Conservation (phyloP, 2,329 filamentous ascomycete genomes). For the Scedosporium boydii region DNA sequence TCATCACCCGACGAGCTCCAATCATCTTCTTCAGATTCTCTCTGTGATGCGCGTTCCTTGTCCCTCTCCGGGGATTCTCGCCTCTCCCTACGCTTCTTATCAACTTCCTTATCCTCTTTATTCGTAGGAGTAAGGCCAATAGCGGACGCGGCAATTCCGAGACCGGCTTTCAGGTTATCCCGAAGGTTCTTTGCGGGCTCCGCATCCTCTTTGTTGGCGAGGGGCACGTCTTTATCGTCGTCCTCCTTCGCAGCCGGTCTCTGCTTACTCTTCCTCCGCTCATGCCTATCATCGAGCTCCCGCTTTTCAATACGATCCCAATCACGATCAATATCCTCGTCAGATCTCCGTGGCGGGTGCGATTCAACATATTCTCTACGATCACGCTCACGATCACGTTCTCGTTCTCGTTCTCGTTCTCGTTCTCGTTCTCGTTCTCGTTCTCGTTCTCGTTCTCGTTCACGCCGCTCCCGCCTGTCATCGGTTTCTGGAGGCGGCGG, state of each 20-base stretch:
- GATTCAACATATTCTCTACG: slow-evolving; percentile 1
- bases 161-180: slow-evolving; percentile 37
- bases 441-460: slow-evolving; percentile 8
- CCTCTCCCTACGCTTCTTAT: neutral
- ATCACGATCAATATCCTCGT: slow-evolving; percentile 10
- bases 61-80: slow-evolving; percentile 3
- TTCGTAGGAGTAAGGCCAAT: slow-evolving; percentile 29
- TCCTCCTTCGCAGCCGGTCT: slow-evolving; percentile 21
- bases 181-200: neutral
- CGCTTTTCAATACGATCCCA: slow-evolving; percentile 8
- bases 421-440: no score
- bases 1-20: slow-evolving; percentile 13
- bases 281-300: slow-evolving; percentile 7
- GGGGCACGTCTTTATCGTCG: slow-evolving; percentile 29
- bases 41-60: slow-evolving; percentile 12
- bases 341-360: neutral
- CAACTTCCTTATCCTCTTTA: slow-evolving; percentile 21
- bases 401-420: slow-evolving; percentile 5
- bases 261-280: slow-evolving; percentile 17
- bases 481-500: slow-evolving; percentile 23
- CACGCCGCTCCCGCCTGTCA: slow-evolving; percentile 28
- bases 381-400: slow-evolving; percentile 5
- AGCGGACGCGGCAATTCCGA: slow-evolving; percentile 38
- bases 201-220: slow-evolving; percentile 17
- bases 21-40: slow-evolving; percentile 22